Base-by-base conservation (phyloP, 805 yeast species). In the Candida ipomoeae region DNA sequence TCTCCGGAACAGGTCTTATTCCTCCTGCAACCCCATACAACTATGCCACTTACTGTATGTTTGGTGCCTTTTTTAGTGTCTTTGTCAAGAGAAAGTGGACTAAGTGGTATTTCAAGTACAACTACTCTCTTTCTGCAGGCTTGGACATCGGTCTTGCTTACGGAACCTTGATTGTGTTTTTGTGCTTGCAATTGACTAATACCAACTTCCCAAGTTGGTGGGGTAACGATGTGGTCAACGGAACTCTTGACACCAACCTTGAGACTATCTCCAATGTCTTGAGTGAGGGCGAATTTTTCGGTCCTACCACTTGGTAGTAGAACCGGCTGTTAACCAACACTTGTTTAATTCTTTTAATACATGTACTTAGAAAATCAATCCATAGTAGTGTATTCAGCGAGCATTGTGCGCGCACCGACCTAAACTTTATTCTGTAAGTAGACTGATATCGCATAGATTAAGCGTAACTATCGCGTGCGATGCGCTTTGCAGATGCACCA, bases 21-120 rank as follows among this genome's bases (percentile, higher is more conserved):
- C 91, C 92, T 14, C 91, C 92, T 39, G 85, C 87, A 36, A 83
- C 89, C 4, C 82, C 87, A 29, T 84, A 83, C 64, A 83, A 82
- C 63, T 83, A 82, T 64, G 75, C 79, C 32, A 66, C 81, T 6
- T 84, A 78, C 69, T 77, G 82, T 39, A 62, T 72, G 34, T 67
- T 65, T 38, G 70, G 69, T 6, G 54, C 65, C 55, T 56, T 60
- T 48, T 72, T 73, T 53, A 70, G 73, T 34, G 71, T 66, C 63
- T 71, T 62, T 55, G 57, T 73, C 50, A 73, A 71, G 65, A 68
- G 61, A 52, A 67, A 60, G 54, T 73, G 64, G 63, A 69, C 70
- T 66, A 74, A 71, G 57, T 73, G 75, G 74, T 70, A 71, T 69
- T 56, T 70, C 54, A 73, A 73, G 63, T 73, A 73, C 62, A 73